Conservation (phyloP, 768 basidiomycete genomes). For the Udeniomyces megalosporus region DNA sequence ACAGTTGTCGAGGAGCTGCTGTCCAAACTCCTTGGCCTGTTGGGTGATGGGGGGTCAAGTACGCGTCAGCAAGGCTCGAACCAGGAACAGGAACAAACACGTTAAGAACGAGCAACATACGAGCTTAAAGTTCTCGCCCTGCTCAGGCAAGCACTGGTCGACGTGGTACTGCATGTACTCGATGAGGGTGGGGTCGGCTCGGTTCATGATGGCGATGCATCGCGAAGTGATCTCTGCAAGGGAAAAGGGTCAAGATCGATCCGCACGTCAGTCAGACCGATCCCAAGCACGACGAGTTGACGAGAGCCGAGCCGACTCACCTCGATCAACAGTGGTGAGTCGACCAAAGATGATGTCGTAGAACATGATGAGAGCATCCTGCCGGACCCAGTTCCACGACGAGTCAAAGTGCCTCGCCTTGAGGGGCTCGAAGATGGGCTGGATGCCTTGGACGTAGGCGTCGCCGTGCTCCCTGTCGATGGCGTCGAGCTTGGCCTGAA, state of each 20-base stretch:
- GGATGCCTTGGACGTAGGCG: conserved; percentile 79
- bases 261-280: no score
- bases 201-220: conserved; percentile 93
- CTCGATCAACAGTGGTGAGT: conserved; percentile 64
- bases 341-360: conserved; percentile 97
- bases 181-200: conserved; percentile 74
- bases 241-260: conserved; percentile 17
- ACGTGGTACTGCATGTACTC: conserved; percentile 92
- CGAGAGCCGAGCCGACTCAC: no score
- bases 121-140: conserved; percentile 74
- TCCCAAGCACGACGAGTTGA: no score
- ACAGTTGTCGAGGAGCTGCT: conserved; percentile 87
- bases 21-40: conserved; percentile 88
- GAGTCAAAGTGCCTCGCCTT: conserved; percentile 98
- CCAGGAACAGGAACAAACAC: not conserved
- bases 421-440: conserved; percentile 81
- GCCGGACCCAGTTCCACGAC: conserved; percentile 98
- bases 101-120: not conserved
- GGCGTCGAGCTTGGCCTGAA: conserved; percentile 75
- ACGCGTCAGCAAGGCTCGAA: no score
- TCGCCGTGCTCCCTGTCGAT: conserved; percentile 89
- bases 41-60: no score
- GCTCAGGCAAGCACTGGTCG: conserved; percentile 55
- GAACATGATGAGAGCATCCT: conserved; percentile 90
- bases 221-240: conserved; percentile 51